Base-by-base conservation (phyloP, 805 yeast species). In the Saitoella complicata region DNA sequence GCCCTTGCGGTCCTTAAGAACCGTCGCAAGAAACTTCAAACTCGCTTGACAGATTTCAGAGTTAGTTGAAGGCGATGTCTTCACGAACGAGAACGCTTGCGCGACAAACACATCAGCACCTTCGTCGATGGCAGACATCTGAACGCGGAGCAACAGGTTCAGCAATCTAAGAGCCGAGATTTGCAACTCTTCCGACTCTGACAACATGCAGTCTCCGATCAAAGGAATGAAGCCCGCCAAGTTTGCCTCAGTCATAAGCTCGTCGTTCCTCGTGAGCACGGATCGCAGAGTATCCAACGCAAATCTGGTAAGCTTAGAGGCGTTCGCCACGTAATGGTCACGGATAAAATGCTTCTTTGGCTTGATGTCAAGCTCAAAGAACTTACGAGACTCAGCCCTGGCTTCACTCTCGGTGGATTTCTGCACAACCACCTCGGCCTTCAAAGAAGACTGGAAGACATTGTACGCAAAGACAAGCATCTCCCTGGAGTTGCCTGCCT, bases 11-110 rank as follows among this genome's bases (percentile, higher is more conserved):
- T 79, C 78, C 53, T 88, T 74, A 39, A 88, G 67, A 12, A 84
- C 69, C 1, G 80, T 66, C 6, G 94, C 73, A 44, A 91, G 61
- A 51, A 78, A 81, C 53, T 77, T 78, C 58, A 87, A 68, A 48
- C 86, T 72, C 10, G 81, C 71, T 59, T 88, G 97, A 55, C 85
- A 79, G 9, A 88, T 57, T 45, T 83, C 94, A 33, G 78, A 70
- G 44, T 78, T 76, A 0, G 95, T 85, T 1, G 77, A 65, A 5
- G 95, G 86, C 42, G 80, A 72, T 51, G 81, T 81, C 55, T 78
- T 78, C 38, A 88, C 70, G 21, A 86, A 68, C 10, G 65, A 72
- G 34, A 64, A 53, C 0, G 65, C 54, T 12, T 59, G 51, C 1
- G 53, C 41, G 32, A 62, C 63, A 43, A 55, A 46, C n/a, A 40